Conservation (phyloP, 148 eudicot genomes). For the Chenopodium formosanum region DNA sequence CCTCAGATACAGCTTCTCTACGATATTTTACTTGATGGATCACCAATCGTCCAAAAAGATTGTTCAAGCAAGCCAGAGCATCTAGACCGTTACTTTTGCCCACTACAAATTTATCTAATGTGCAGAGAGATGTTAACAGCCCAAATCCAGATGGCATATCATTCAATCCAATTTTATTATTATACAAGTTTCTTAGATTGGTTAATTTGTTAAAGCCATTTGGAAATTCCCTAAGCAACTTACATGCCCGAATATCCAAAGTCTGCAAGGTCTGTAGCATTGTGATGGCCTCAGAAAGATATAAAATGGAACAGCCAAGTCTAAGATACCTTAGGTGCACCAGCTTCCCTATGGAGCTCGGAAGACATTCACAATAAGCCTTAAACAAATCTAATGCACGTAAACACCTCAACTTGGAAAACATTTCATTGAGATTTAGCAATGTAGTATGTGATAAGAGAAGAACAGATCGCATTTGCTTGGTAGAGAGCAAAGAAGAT, state of each 20-base stretch:
- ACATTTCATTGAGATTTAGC: background rate
- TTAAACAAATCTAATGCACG: background rate
- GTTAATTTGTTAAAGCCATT: background rate
- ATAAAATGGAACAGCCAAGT: background rate
- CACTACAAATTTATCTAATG: slow-evolving; percentile 1
- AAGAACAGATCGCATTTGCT: background rate
- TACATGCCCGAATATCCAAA: background rate
- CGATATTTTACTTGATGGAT: background rate
- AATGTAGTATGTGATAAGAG: background rate
- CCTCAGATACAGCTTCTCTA: background rate
- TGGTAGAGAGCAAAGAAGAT: background rate
- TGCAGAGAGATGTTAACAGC: background rate
- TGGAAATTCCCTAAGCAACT: background rate
- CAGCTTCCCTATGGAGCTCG: slow-evolving; percentile 5
- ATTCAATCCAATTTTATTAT: background rate
- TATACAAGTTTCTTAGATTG: background rate
- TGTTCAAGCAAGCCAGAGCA: background rate
- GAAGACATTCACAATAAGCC: background rate
- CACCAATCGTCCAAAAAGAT: background rate
- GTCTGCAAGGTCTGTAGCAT: slow-evolving; percentile 10
- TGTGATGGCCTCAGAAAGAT: background rate
- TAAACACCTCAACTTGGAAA: background rate
- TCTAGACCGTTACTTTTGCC: slow-evolving; percentile 4
- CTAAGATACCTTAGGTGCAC: slow-evolving; percentile 19
- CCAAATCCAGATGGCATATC: background rate